These are phyloP conservation scores for Coleophoma crateriformis DNA, from an alignment of 2,329 filamentous ascomycete species.

Conservation along the genomic window DNA sequence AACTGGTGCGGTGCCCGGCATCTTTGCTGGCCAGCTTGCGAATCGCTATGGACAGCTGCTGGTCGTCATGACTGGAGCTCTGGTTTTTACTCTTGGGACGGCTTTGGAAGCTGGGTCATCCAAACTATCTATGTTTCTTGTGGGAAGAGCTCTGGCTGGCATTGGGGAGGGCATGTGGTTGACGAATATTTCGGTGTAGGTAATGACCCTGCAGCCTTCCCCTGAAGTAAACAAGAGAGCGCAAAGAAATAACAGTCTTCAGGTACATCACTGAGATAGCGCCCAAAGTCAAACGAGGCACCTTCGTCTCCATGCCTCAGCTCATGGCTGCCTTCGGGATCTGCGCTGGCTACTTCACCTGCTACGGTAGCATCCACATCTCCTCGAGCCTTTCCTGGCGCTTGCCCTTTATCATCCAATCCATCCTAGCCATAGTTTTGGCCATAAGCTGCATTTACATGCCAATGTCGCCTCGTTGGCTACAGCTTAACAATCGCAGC, in stretches of 20 bases:
- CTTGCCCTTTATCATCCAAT: conserved; percentile 46
- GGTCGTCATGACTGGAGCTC: conserved; percentile 38
- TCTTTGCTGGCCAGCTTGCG: conserved; percentile 47
- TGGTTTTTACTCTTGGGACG: conserved; percentile 44
- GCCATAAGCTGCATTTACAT: conserved; percentile 34
- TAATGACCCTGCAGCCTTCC: neutral
- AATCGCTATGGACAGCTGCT: conserved; percentile 42
- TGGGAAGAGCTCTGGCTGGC: conserved; percentile 45
- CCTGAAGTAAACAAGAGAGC: neutral
- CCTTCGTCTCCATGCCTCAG: conserved; percentile 46
- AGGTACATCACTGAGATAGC: conserved; percentile 57
- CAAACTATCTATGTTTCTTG: conserved; percentile 42
- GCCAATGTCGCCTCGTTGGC: conserved; percentile 53
- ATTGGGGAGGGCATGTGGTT: conserved; percentile 51
- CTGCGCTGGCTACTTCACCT: conserved; percentile 52
- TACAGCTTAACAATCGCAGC: conserved; percentile 38
- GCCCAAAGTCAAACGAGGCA: conserved; percentile 41
- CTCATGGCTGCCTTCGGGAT: conserved; percentile 44
- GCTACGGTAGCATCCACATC: conserved; percentile 47
- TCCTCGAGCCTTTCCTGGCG: conserved; percentile 47
- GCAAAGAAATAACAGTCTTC: neutral
- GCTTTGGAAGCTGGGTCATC: conserved; percentile 40
- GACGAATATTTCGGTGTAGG: conserved; percentile 41
- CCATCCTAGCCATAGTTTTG: conserved; percentile 33
- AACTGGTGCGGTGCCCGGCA: conserved; percentile 47